These are phyloP conservation scores for Melocanna baccifera DNA, from an alignment of 176 grass and related monocot genomes.

Conservation along the genomic window DNA sequence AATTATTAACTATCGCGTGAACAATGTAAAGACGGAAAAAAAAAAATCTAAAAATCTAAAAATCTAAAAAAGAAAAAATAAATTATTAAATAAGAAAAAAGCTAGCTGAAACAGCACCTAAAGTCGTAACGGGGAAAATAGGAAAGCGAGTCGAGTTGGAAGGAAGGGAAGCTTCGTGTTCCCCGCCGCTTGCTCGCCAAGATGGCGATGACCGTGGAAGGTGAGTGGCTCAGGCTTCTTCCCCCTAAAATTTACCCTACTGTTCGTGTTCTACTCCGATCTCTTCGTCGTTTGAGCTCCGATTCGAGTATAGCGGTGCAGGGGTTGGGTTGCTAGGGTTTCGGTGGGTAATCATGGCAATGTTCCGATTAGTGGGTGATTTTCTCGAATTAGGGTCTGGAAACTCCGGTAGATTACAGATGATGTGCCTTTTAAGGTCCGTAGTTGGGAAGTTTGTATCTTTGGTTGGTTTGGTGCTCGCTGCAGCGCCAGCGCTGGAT, in stretches of 20 bases:
- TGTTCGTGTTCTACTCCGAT: not conserved
- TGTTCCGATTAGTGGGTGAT: not conserved
- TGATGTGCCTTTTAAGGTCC: not conserved
- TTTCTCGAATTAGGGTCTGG: not conserved
- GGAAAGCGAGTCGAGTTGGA: no score
- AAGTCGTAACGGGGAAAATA: no score
- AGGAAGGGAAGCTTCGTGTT: not conserved
- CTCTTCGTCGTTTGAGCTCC: not conserved
- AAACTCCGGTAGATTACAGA: not conserved
- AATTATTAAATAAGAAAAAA: no score
- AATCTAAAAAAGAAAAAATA: no score
- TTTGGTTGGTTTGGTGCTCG: not conserved
- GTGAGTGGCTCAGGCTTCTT: not conserved
- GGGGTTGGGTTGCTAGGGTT: conserved; percentile 36
- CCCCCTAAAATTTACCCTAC: not conserved
- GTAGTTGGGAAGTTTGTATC: not conserved
- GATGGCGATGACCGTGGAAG: conserved; percentile 83
- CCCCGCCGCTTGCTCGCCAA: not conserved
- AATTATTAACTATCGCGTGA: no score
- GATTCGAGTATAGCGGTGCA: not conserved
- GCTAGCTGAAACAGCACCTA: no score
- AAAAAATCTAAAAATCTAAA: no score
- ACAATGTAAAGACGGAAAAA: no score
- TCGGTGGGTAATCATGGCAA: not conserved
- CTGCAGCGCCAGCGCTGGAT: not conserved